These are phyloP conservation scores for Mortierella claussenii DNA, from an alignment of 192 early-diverging fungal genomes.

Conservation along the genomic window DNA sequence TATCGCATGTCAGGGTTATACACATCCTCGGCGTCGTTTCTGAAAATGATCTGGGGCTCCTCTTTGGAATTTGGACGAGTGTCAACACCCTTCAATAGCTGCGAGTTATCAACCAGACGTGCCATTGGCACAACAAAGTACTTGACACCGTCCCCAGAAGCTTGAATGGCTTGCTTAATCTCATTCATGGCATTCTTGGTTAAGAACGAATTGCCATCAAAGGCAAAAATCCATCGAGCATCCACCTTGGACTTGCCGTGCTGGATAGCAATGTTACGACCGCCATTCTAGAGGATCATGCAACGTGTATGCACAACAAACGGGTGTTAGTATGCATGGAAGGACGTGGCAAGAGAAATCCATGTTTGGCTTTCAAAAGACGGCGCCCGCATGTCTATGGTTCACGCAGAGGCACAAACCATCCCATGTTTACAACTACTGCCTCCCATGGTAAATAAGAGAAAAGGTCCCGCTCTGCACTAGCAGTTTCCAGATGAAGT, in stretches of 20 bases:
- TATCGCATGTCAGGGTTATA: conserved; percentile 72
- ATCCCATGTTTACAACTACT: too few relatives aligned
- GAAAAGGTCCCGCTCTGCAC: too few relatives aligned
- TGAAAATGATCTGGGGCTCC: conserved; percentile 71
- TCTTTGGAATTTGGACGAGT: conserved; percentile 65
- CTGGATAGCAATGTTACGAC: conserved; percentile 64
- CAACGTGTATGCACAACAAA: neutral
- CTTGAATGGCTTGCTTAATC: conserved; percentile 59
- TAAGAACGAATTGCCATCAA: conserved; percentile 72
- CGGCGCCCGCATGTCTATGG: too few relatives aligned
- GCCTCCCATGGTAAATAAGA: too few relatives aligned
- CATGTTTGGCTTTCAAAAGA: too few relatives aligned
- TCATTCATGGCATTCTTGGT: conserved; percentile 64
- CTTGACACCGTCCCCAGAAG: conserved; percentile 59
- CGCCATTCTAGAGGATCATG: conserved; percentile 71
- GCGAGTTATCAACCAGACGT: conserved; percentile 66
- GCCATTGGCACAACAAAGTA: conserved; percentile 74
- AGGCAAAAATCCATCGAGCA: conserved; percentile 70
- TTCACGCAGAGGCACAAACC: too few relatives aligned
- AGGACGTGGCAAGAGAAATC: neutral
- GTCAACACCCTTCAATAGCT: conserved; percentile 60
- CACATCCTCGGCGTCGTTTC: conserved; percentile 63
- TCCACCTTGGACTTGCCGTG: conserved; percentile 60
- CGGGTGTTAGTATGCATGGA: neutral
- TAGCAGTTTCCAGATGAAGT: too few relatives aligned